Evolutionary conservation across 2,329 filamentous ascomycete species (phyloP).

Genomic region (Penicillium sp.): DNA sequence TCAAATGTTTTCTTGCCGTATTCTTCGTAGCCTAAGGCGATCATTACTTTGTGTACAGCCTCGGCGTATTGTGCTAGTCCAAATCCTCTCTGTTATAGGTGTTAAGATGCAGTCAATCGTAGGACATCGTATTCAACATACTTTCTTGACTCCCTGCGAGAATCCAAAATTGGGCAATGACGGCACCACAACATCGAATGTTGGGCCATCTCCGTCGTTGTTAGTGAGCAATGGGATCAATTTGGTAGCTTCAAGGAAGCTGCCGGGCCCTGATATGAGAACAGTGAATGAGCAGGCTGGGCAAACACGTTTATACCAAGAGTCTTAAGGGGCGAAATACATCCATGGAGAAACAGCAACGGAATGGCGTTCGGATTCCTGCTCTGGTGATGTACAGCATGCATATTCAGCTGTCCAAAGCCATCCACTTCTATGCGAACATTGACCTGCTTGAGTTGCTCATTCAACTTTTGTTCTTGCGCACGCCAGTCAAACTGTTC

Average conservation of each 20-base stretch:
- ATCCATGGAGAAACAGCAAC: conserved; percentile 67
- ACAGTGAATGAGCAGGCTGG: background rate
- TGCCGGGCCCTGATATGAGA: conserved; percentile 55
- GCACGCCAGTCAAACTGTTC: conserved; percentile 60
- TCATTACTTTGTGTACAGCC: conserved; percentile 66
- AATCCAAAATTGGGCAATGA: conserved; percentile 59
- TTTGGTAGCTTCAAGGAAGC: conserved; percentile 57
- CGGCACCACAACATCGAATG: conserved; percentile 55
- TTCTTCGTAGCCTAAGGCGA: conserved; percentile 62
- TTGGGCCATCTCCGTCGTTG: conserved; percentile 37
- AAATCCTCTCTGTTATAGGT: conserved; percentile 52
- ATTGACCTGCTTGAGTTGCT: conserved; percentile 57
- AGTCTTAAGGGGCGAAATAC: conserved; percentile 28
- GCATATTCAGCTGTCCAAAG: conserved; percentile 60
- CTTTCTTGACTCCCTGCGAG: conserved; percentile 45
- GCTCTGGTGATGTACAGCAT: conserved; percentile 63
- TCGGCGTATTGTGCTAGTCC: conserved; percentile 62
- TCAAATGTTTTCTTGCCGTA: conserved; percentile 45
- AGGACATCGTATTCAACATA: conserved; percentile 5
- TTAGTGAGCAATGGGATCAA: conserved; percentile 48
- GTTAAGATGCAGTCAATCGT: background rate
- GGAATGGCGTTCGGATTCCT: conserved; percentile 57
- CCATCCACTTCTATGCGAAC: conserved; percentile 56
- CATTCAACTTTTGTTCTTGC: conserved; percentile 59
- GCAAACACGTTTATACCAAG: conserved; percentile 7